Percentiles rank a stretch among this genome's conserved stretches.
These are phyloP conservation scores for Penicillium herquei DNA, from an alignment of 495 filamentous ascomycete species.

Conservation along the genomic window DNA sequence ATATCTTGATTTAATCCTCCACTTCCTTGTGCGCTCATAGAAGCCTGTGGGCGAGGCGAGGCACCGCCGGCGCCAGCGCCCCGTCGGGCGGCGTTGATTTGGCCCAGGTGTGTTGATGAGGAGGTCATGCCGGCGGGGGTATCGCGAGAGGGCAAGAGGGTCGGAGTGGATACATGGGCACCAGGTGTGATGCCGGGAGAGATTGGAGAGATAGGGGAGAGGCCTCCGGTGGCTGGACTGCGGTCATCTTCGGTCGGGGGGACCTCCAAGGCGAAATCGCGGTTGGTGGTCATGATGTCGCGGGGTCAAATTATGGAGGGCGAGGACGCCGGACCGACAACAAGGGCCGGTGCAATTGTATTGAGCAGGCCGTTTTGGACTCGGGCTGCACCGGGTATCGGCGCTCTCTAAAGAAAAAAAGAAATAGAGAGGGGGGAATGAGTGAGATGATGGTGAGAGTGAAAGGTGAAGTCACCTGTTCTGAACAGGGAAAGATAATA, in stretches of 20 bases:
- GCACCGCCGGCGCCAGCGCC: constrained; percentile 20
- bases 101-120: constrained; percentile 78
- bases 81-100: constrained; percentile 74
- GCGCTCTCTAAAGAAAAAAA: constrained; percentile 12
- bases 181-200: neutral
- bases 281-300: constrained; percentile 14
- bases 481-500: constrained; percentile 6
- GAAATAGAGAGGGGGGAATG: constrained; percentile 6
- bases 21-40: constrained; percentile 53
- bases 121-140: constrained; percentile 56
- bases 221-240: constrained; percentile 8
- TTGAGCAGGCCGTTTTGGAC: constrained; percentile 22
- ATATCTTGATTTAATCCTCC: constrained; percentile 73
- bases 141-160: constrained; percentile 30
- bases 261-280: constrained; percentile 17
- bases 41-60: constrained; percentile 48
- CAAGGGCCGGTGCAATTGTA: constrained; percentile 25
- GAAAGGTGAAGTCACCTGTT: constrained; percentile 10
- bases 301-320: constrained; percentile 10
- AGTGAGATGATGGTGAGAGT: constrained; percentile 1
- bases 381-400: constrained; percentile 13
- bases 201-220: neutral
- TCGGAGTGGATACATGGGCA: constrained; percentile 21
- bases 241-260: constrained; percentile 28
- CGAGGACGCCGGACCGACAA: constrained; percentile 19